Base-by-base conservation (phyloP, 352 stramenopile genomes). In the Saprolegnia diclina region DNA sequence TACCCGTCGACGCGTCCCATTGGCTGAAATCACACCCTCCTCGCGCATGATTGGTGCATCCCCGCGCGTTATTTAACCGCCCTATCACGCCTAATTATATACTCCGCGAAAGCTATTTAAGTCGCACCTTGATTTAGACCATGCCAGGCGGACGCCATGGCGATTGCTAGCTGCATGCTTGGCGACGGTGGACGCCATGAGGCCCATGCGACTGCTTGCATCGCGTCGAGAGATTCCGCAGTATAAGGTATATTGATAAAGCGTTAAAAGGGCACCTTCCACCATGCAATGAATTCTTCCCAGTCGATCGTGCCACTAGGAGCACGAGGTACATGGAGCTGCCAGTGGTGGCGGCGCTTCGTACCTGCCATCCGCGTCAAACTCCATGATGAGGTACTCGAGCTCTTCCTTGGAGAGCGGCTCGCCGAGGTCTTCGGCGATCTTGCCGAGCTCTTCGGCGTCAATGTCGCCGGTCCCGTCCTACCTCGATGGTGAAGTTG, bases 201-300 rank as follows among this genome's bases (percentile, higher is more conserved):
- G 29, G 29, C 29, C 29, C 29, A 35, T 35, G 29, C 29, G 29
- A 2, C 29, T n/a, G n/a, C n/a, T n/a, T n/a, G n/a, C n/a, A n/a
- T n/a, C n/a, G n/a, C n/a, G n/a, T n/a, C n/a, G n/a, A n/a, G n/a
- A n/a, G n/a, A n/a, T n/a, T n/a, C n/a, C n/a, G n/a, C n/a, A n/a
- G n/a, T n/a, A n/a, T n/a, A n/a, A n/a, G n/a, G 18, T n/a, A 48
- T n/a, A 48, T 48, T 48, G 42, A 48, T 45, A 45, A 14, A 45
- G 7, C 7, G 7, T 71, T 73, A 89, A 73, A 87, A 89, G 18
- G 81, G 79, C 18, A 82, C 70, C 80, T 90, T 89, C 83, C 83
- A 89, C 81, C 79, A 91, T 64, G 81, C 72, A 72, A 91, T 88
- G 77, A 91, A 91, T 73, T 91, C 83, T 55, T 66, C 71, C 81